phyloP scores from a whole-genome alignment of 2,329 filamentous ascomycete genomes.

The Penicillium sp. region DNA sequence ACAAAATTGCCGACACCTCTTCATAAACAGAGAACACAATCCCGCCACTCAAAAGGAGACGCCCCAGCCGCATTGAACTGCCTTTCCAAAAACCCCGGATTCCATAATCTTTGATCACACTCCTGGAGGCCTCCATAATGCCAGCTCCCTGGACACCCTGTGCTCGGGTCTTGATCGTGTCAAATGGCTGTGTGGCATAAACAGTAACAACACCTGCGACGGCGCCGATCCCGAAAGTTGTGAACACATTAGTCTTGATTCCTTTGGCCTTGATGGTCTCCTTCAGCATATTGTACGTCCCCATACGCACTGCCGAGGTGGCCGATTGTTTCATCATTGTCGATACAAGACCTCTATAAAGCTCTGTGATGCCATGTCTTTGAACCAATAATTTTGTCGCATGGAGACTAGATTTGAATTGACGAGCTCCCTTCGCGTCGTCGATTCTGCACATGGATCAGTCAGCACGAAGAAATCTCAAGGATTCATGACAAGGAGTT shows the following conservation, averaged over 20 bases:
- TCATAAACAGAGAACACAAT: slow-evolving; percentile 67
- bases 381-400: slow-evolving; percentile 52
- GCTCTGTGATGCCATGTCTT: slow-evolving; percentile 55
- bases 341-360: slow-evolving; percentile 61
- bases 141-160: slow-evolving; percentile 61
- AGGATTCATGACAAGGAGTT: not conserved
- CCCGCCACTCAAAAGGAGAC: slow-evolving; percentile 66
- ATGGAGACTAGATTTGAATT: slow-evolving; percentile 54
- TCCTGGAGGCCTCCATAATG: slow-evolving; percentile 57
- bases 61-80: slow-evolving; percentile 66
- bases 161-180: slow-evolving; percentile 57
- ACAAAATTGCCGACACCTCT: slow-evolving; percentile 46
- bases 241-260: slow-evolving; percentile 51
- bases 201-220: slow-evolving; percentile 59
- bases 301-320: slow-evolving; percentile 63
- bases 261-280: slow-evolving; percentile 54
- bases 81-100: slow-evolving; percentile 66
- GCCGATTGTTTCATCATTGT: slow-evolving; percentile 65
- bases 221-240: slow-evolving; percentile 64
- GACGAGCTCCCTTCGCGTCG: slow-evolving; percentile 53
- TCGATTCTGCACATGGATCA: slow-evolving; percentile 48
- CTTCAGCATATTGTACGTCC: slow-evolving; percentile 64
- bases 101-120: slow-evolving; percentile 59
- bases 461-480: not conserved
- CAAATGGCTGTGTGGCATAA: slow-evolving; percentile 29